phyloP scores from a whole-genome alignment of 805 yeast species.

The Vanderwaltozyma verrucispora region DNA sequence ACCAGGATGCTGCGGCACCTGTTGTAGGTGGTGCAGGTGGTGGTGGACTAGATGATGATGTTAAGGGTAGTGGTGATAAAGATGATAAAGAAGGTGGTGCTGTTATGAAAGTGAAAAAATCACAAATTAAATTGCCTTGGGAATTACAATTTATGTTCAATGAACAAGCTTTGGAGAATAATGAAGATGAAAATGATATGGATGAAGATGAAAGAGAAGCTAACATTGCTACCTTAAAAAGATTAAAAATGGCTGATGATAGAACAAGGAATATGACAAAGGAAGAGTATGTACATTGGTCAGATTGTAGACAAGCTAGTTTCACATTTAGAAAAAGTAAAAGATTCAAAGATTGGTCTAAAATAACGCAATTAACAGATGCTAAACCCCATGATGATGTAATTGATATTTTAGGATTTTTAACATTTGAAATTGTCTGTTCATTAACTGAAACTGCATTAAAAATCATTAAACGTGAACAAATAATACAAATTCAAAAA shows the following conservation, averaged over 20 bases:
- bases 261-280: slow-evolving; percentile 88
- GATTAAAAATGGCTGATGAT: slow-evolving; percentile 88
- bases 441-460: slow-evolving; percentile 87
- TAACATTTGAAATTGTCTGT: slow-evolving; percentile 95
- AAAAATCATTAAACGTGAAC: slow-evolving; percentile 62
- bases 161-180: slow-evolving; percentile 74
- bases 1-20: slow-evolving; percentile 51
- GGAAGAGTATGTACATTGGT: slow-evolving; percentile 98
- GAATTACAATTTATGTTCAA: slow-evolving; percentile 88
- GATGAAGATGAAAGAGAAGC: slow-evolving; percentile 92
- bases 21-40: slow-evolving; percentile 43
- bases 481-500: slow-evolving; percentile 33
- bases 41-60: slow-evolving; percentile 33
- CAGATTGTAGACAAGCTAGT: slow-evolving; percentile 95
- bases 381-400: slow-evolving; percentile 93
- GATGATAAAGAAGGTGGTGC: slow-evolving; percentile 35
- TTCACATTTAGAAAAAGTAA: slow-evolving; percentile 93
- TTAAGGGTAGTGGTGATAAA: slow-evolving; percentile 15
- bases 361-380: slow-evolving; percentile 71
- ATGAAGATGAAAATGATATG: slow-evolving; percentile 50
- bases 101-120: slow-evolving; percentile 54
- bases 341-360: slow-evolving; percentile 95
- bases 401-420: slow-evolving; percentile 86
- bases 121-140: slow-evolving; percentile 86
- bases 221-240: slow-evolving; percentile 72